These are phyloP conservation scores for Phytophthora chlamydospora DNA, from an alignment of 352 stramenopile genomes.

Conservation along the genomic window DNA sequence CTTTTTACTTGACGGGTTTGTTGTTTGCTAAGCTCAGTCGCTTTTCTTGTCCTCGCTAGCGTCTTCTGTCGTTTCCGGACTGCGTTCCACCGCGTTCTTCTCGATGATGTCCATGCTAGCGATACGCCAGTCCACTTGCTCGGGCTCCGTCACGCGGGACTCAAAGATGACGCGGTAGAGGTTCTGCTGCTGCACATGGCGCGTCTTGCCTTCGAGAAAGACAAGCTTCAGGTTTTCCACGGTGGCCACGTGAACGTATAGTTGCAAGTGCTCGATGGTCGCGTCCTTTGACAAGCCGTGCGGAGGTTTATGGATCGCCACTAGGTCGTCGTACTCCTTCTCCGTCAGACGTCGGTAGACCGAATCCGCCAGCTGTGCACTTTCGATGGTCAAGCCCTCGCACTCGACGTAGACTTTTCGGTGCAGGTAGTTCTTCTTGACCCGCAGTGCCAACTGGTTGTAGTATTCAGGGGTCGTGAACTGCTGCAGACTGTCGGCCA, in stretches of 20 bases:
- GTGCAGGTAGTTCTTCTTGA: slow-evolving; percentile 54
- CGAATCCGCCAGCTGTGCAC: slow-evolving; percentile 36
- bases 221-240: slow-evolving; percentile 51
- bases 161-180: slow-evolving; percentile 52
- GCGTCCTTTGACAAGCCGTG: slow-evolving; percentile 5
- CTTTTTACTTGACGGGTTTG: too few species aligned
- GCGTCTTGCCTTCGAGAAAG: slow-evolving; percentile 19
- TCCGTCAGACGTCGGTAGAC: slow-evolving; percentile 50
- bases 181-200: slow-evolving; percentile 40
- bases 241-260: slow-evolving; percentile 45
- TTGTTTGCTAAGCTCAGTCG: slow-evolving; percentile 8
- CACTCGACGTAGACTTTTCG: slow-evolving; percentile 48
- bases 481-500: slow-evolving; percentile 24
- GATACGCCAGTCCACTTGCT: slow-evolving; percentile 75
- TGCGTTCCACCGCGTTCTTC: slow-evolving; percentile 19
- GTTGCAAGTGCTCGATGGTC: slow-evolving; percentile 44
- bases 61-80: background rate
- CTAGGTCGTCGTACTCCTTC: slow-evolving; percentile 41
- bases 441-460: slow-evolving; percentile 44
- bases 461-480: slow-evolving; percentile 38
- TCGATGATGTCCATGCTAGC: slow-evolving; percentile 35
- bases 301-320: slow-evolving; percentile 19
- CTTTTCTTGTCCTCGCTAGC: slow-evolving; percentile 3
- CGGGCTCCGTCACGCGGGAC: slow-evolving; percentile 56
- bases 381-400: slow-evolving; percentile 40